phyloP scores from a whole-genome alignment of 257 asterid species.

The Sherardia arvensis region DNA sequence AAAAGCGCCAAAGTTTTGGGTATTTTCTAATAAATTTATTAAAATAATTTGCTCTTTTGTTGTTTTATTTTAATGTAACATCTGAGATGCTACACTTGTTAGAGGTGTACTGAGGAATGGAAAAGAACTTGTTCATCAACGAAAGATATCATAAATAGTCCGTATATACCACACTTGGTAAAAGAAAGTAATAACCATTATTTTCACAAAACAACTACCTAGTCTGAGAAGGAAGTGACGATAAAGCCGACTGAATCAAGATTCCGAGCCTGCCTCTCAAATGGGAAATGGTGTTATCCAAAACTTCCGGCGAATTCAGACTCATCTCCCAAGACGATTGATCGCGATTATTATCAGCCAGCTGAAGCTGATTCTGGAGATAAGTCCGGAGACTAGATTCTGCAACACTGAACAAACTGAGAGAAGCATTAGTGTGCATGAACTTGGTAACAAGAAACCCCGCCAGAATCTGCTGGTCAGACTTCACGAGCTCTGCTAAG shows the following conservation, averaged over 20 bases:
- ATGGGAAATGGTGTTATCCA: constrained; percentile 32
- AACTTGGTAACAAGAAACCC: constrained; percentile 66
- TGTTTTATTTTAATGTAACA: too few relatives aligned
- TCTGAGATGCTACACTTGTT: too few relatives aligned
- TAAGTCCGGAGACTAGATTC: constrained; percentile 57
- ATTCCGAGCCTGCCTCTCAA: constrained; percentile 37
- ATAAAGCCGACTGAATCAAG: constrained; percentile 47
- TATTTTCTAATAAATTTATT: too few relatives aligned
- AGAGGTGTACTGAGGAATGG: too few relatives aligned
- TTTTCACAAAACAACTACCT: constrained; percentile 18
- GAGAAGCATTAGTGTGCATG: constrained; percentile 56
- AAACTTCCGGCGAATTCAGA: constrained; percentile 16
- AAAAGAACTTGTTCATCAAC: too few relatives aligned
- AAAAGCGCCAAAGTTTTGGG: too few relatives aligned
- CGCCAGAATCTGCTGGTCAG: constrained; percentile 70
- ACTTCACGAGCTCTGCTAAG: constrained; percentile 71
- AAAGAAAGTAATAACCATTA: constrained; percentile 16
- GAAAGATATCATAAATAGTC: background rate
- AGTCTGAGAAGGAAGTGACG: constrained; percentile 32
- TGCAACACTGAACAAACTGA: constrained; percentile 58
- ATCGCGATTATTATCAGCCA: constrained; percentile 13
- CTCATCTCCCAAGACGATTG: constrained; percentile 22
- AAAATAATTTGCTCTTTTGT: too few relatives aligned
- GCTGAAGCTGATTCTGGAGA: constrained; percentile 38
- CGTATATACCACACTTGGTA: background rate